Conservation (phyloP, 2,329 filamentous ascomycete species). For the Arthrocladium fulminans region DNA sequence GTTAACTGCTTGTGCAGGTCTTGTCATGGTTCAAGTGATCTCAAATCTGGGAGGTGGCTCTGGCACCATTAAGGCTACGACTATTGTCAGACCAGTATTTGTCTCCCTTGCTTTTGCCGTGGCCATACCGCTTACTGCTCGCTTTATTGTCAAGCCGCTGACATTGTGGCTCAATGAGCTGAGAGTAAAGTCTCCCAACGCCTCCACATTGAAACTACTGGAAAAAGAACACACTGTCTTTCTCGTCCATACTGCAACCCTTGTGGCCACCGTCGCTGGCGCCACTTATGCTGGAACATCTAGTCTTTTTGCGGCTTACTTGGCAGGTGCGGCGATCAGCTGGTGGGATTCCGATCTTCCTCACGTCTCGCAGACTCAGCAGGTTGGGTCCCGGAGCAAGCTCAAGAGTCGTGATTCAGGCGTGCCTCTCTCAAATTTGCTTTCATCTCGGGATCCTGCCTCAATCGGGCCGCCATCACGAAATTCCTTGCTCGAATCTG, state of each 20-base stretch:
- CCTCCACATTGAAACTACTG: background rate
- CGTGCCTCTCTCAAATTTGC: background rate
- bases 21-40: conserved; percentile 70
- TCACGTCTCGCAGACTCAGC: background rate
- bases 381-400: background rate
- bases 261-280: conserved; percentile 40
- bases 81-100: conserved; percentile 43
- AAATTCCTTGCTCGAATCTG: too few species aligned
- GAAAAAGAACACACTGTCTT: conserved; percentile 23
- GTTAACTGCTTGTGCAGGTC: conserved; percentile 40
- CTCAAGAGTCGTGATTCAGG: background rate
- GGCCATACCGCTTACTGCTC: conserved; percentile 23
- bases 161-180: background rate
- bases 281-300: conserved; percentile 49
- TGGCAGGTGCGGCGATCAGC: conserved; percentile 42
- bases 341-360: conserved; percentile 32
- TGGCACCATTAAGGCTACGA: conserved; percentile 30
- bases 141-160: conserved; percentile 18
- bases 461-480: too few species aligned
- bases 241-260: conserved; percentile 34
- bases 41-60: conserved; percentile 48
- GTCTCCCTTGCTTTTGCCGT: conserved; percentile 36
- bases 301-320: conserved; percentile 48
- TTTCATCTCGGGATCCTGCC: background rate
- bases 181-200: background rate